Evolutionary conservation across 305 asterid genomes (phyloP).

Genomic region (Plantago coronopus): DNA sequence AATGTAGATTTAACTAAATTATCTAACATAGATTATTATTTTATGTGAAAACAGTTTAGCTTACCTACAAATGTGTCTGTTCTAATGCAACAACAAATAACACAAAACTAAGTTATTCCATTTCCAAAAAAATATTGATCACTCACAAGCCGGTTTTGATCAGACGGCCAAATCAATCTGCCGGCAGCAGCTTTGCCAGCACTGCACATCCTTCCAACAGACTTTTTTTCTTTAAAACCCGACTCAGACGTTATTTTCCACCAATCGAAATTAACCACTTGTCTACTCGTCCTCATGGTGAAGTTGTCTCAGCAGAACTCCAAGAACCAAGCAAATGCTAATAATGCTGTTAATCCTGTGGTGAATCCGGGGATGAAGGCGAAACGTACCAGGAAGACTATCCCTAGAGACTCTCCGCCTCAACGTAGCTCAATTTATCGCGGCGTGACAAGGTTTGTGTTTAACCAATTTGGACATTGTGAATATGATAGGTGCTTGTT

Average conservation of each 20-base stretch:
- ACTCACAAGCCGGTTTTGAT: conserved; percentile 34
- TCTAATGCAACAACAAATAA: conserved; percentile 25
- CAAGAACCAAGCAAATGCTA: conserved; percentile 23
- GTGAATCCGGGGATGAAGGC: conserved; percentile 35
- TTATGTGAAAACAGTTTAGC: conserved; percentile 12
- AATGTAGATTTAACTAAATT: conserved; percentile 9
- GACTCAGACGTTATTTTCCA: conserved; percentile 46
- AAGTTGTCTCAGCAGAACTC: conserved; percentile 47
- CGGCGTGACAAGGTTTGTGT: conserved; percentile 65
- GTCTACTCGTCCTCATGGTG: conserved; percentile 40
- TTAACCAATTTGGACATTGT: not conserved
- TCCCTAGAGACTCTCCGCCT: conserved; percentile 81
- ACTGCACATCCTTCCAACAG: conserved; percentile 20
- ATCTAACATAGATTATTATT: not conserved
- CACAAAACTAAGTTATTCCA: conserved; percentile 39
- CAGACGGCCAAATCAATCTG: conserved; percentile 48
- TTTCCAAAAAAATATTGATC: not conserved
- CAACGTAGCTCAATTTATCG: conserved; percentile 74
- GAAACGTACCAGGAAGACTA: conserved; percentile 73
- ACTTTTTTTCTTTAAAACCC: conserved; percentile 45
- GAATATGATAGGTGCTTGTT: not conserved
- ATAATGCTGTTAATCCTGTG: conserved; percentile 13
- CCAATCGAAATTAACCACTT: conserved; percentile 7
- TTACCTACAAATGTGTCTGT: conserved; percentile 21
- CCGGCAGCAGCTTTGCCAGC: conserved; percentile 42